phyloP scores from a whole-genome alignment of 305 asterid genomes.

The Plantago coronopus region DNA sequence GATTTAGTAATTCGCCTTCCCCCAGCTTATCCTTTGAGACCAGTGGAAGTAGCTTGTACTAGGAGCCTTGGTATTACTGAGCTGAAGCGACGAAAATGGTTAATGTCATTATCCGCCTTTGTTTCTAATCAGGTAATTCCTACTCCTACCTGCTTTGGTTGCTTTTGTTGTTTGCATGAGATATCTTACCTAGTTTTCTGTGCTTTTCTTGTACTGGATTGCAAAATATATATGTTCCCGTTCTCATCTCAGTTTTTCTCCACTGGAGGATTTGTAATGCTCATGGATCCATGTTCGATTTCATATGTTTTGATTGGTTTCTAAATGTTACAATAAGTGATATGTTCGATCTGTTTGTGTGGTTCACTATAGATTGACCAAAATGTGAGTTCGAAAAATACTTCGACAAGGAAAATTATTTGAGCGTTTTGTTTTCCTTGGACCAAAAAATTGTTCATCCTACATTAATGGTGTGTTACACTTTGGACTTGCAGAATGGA shows the following conservation, averaged over 20 bases:
- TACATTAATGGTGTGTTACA: constrained; percentile 17
- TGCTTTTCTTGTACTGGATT: background rate
- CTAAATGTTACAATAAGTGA: too few species aligned
- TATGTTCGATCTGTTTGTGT: background rate
- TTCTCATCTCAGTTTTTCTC: background rate
- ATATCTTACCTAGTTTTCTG: background rate
- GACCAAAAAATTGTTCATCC: constrained; percentile 2
- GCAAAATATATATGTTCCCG: background rate
- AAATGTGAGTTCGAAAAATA: background rate
- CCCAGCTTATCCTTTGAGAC: constrained; percentile 83
- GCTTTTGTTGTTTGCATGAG: background rate
- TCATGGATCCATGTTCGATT: background rate
- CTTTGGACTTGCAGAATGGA: constrained; percentile 62
- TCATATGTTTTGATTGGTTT: too few species aligned
- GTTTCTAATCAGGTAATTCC: constrained; percentile 85
- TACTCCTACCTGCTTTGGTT: constrained; percentile 5
- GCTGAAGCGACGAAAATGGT: constrained; percentile 88
- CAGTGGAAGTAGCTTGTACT: constrained; percentile 88
- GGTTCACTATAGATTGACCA: background rate
- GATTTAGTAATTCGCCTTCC: constrained; percentile 96
- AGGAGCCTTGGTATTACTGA: constrained; percentile 94
- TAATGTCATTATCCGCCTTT: constrained; percentile 87
- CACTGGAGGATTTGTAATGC: background rate
- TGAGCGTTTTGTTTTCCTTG: background rate
- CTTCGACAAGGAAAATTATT: background rate